phyloP scores from a whole-genome alignment of 2,329 filamentous ascomycete genomes.

The Macrophomina tecta region DNA sequence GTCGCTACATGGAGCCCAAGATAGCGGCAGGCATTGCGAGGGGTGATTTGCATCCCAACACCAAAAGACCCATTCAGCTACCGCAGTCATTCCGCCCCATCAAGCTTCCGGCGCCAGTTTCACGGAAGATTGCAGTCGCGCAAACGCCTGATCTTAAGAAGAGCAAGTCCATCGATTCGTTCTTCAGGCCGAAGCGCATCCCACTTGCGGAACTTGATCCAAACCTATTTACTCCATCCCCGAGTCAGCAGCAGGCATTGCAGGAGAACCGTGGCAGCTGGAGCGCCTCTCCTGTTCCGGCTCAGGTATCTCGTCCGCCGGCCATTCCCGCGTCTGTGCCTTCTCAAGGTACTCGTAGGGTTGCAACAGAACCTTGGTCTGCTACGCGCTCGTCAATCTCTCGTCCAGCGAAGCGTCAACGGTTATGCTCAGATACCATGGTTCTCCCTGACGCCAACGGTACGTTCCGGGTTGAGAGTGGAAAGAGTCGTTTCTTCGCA shows the following conservation, averaged over 20 bases:
- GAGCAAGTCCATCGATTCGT: constrained; percentile 66
- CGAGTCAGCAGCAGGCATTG: constrained; percentile 66
- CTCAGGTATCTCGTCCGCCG: constrained; percentile 40
- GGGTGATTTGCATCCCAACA: constrained; percentile 88
- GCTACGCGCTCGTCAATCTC: constrained; percentile 48
- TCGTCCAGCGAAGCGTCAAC: constrained; percentile 49
- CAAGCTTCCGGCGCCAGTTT: constrained; percentile 47
- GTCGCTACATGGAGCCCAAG: constrained; percentile 70
- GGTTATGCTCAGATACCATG: constrained; percentile 51
- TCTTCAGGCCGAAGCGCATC: constrained; percentile 68
- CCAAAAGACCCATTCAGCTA: constrained; percentile 68
- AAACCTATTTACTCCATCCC: constrained; percentile 70
- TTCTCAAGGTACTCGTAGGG: constrained; percentile 9
- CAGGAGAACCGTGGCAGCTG: constrained; percentile 60
- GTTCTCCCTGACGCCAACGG: constrained; percentile 38
- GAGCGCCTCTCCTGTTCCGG: constrained; percentile 58
- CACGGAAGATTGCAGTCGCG: constrained; percentile 30
- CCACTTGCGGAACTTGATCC: constrained; percentile 72
- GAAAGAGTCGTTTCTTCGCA: constrained; percentile 54
- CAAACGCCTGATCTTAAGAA: constrained; percentile 62
- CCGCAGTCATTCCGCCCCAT: constrained; percentile 35
- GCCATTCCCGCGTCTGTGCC: background rate
- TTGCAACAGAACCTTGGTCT: constrained; percentile 12
- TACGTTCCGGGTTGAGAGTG: constrained; percentile 36
- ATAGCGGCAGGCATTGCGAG: constrained; percentile 75